Conservation (phyloP, 805 yeast genomes). For the Yamadazyma philogaea region DNA sequence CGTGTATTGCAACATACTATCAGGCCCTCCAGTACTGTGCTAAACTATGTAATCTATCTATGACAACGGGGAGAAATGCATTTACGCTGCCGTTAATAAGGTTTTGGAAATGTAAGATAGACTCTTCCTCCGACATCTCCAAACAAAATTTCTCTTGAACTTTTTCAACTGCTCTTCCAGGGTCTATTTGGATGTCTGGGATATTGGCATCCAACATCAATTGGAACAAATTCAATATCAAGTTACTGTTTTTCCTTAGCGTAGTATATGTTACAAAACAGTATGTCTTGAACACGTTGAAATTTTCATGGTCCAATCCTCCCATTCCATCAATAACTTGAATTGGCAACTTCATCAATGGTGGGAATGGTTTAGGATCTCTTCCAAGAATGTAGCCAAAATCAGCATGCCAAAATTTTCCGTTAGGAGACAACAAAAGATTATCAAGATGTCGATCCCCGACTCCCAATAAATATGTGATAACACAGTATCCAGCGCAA, state of each 20-base stretch:
- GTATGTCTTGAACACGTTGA: slow-evolving; percentile 81
- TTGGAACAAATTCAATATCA: slow-evolving; percentile 86
- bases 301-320: slow-evolving; percentile 81
- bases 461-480: slow-evolving; percentile 90
- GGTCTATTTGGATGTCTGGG: slow-evolving; percentile 84
- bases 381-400: slow-evolving; percentile 95
- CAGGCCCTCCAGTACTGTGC: slow-evolving; percentile 98
- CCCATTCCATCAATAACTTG: slow-evolving; percentile 99
- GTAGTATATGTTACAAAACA: slow-evolving; percentile 94
- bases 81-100: slow-evolving; percentile 91
- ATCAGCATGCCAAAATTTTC: slow-evolving; percentile 95
- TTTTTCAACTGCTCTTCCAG: slow-evolving; percentile 80
- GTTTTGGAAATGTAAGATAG: slow-evolving; percentile 90
- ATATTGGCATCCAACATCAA: slow-evolving; percentile 91
- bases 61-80: slow-evolving; percentile 91
- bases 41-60: slow-evolving; percentile 88
- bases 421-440: slow-evolving; percentile 69
- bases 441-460: slow-evolving; percentile 98
- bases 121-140: slow-evolving; percentile 94
- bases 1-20: slow-evolving; percentile 1
- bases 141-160: slow-evolving; percentile 92
- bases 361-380: slow-evolving; percentile 98
- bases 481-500: slow-evolving; percentile 97
- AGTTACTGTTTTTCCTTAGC: slow-evolving; percentile 80
- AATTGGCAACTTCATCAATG: slow-evolving; percentile 94